Percentiles rank a stretch among this genome's conserved stretches.
phyloP scores from a whole-genome alignment of 331 rosid species.

The Quercus lobata region DNA sequence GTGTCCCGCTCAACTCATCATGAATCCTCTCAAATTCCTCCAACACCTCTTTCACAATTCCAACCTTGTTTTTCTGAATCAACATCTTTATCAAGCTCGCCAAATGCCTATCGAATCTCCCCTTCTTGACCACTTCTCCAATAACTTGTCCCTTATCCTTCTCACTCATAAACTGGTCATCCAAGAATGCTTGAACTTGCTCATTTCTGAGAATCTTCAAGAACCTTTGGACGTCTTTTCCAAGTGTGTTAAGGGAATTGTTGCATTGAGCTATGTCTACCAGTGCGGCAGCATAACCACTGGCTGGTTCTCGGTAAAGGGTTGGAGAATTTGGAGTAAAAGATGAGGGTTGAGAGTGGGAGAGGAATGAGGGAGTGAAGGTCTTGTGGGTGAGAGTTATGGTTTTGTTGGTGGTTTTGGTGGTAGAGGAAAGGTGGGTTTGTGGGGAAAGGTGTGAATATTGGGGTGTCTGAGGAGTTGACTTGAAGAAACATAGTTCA shows the following conservation, averaged over 20 bases:
- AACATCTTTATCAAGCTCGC: slow-evolving; percentile 59
- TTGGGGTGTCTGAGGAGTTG: slow-evolving; percentile 16
- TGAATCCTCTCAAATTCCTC: slow-evolving; percentile 72
- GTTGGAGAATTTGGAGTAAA: slow-evolving; percentile 14
- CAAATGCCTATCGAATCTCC: slow-evolving; percentile 45
- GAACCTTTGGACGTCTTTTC: slow-evolving; percentile 49
- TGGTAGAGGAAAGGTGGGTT: slow-evolving; percentile 29
- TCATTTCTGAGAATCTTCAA: slow-evolving; percentile 31
- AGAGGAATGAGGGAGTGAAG: slow-evolving; percentile 11
- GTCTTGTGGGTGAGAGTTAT: slow-evolving; percentile 22
- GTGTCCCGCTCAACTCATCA: slow-evolving; percentile 54
- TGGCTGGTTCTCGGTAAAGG: slow-evolving; percentile 42
- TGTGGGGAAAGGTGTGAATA: slow-evolving; percentile 22
- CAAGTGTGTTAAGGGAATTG: slow-evolving; percentile 50
- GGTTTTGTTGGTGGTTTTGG: slow-evolving; percentile 15
- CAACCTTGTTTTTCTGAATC: slow-evolving; percentile 45
- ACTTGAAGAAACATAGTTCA: slow-evolving; percentile 41
- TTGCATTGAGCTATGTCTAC: slow-evolving; percentile 49
- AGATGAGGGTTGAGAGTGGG: slow-evolving; percentile 16
- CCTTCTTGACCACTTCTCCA: slow-evolving; percentile 29
- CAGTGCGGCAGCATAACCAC: slow-evolving; percentile 82
- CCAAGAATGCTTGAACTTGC: slow-evolving; percentile 17
- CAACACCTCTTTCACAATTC: slow-evolving; percentile 44
- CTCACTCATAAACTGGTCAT: slow-evolving; percentile 19
- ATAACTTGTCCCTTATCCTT: slow-evolving; percentile 31